Evolutionary conservation across 2,329 filamentous ascomycete genomes (phyloP).

Genomic region (Didymella sp.): DNA sequence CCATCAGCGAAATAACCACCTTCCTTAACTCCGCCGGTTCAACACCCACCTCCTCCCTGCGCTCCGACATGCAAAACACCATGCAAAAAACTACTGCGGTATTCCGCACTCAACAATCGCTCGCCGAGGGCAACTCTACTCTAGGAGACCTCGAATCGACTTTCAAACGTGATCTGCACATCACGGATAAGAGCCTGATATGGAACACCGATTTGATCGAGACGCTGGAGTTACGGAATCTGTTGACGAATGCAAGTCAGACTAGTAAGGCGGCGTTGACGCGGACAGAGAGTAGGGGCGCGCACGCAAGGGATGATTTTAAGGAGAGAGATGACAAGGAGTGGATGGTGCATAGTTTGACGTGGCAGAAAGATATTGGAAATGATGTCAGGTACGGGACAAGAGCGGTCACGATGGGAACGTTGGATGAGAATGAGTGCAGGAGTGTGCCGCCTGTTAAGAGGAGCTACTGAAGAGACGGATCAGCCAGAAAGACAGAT

Average conservation of each 20-base stretch:
- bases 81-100: conserved; percentile 58
- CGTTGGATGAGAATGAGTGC: conserved; percentile 56
- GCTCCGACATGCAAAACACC: conserved; percentile 54
- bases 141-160: conserved; percentile 47
- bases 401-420: conserved; percentile 52
- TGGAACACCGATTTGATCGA: conserved; percentile 60
- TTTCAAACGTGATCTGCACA: conserved; percentile 47
- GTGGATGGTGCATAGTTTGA: conserved; percentile 59
- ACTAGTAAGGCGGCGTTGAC: conserved; percentile 55
- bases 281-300: conserved; percentile 55
- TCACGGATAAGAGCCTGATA: conserved; percentile 56
- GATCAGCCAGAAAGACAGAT: too few relatives aligned
- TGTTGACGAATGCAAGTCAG: conserved; percentile 57
- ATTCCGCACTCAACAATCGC: conserved; percentile 53
- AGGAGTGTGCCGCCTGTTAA: conserved; percentile 47
- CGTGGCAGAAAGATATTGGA: conserved; percentile 53
- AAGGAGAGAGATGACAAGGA: conserved; percentile 51
- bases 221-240: conserved; percentile 56
- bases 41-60: conserved; percentile 49
- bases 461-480: conserved; percentile 41
- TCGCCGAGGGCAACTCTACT: conserved; percentile 43
- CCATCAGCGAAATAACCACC: conserved; percentile 45
- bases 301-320: conserved; percentile 58
- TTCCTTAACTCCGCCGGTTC: conserved; percentile 50
- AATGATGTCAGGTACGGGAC: conserved; percentile 53